Conservation (phyloP, 2,329 filamentous ascomycete species). For the Aspergillus pseudotamarii region DNA sequence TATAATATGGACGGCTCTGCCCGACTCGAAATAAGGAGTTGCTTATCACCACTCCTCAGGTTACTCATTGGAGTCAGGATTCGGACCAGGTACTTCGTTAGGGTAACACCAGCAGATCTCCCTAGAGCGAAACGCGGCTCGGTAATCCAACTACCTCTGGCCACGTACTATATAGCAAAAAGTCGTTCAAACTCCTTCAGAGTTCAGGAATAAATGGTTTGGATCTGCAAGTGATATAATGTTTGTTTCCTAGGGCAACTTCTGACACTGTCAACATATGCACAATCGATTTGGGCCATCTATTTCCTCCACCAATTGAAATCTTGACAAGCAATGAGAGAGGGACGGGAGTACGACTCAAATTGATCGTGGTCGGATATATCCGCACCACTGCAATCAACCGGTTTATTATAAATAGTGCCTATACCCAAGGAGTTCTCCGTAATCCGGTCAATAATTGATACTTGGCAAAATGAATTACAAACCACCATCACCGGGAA, state of each 20-base stretch:
- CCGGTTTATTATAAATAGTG: background rate
- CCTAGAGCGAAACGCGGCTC: background rate
- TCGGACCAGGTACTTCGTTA: background rate
- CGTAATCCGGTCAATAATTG: background rate
- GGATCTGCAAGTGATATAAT: conserved; percentile 2
- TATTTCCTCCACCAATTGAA: background rate
- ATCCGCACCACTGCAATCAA: background rate
- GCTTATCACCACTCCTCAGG: background rate
- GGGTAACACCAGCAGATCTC: conserved; percentile 7
- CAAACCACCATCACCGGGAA: background rate
- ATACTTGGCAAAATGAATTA: background rate
- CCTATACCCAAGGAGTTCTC: background rate
- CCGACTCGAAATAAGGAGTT: conserved; percentile 2
- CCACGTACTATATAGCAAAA: too few relatives aligned
- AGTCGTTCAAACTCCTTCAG: too few relatives aligned
- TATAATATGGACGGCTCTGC: background rate
- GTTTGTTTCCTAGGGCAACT: conserved; percentile 6
- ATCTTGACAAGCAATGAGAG: background rate
- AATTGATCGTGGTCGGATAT: background rate
- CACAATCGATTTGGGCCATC: background rate
- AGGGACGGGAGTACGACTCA: background rate
- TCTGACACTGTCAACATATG: background rate
- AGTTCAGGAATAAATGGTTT: conserved; percentile 2
- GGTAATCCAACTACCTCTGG: background rate
- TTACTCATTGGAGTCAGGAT: background rate